These are phyloP conservation scores for Helenozyma rhizophorensis DNA, from an alignment of 805 yeast species.

Conservation along the genomic window DNA sequence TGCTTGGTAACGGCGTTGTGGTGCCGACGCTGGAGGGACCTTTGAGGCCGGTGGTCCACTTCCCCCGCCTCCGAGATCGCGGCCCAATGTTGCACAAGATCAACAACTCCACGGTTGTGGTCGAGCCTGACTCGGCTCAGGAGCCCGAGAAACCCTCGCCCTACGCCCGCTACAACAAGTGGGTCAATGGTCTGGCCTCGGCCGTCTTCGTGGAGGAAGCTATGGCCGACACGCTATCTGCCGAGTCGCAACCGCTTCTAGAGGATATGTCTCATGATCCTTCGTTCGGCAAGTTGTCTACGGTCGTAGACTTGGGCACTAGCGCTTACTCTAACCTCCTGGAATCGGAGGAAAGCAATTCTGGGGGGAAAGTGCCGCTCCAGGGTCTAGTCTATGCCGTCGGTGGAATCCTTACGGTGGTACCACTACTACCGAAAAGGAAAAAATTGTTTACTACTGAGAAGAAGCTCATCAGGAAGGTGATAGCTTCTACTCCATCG, in stretches of 20 bases:
- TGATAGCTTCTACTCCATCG: no score
- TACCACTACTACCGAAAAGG: constrained; percentile 10
- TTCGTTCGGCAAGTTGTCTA: constrained; percentile 6
- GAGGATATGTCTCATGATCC: constrained; percentile 9
- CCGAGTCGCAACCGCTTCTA: constrained; percentile 10
- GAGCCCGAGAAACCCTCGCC: no score
- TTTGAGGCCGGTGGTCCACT: constrained; percentile 3
- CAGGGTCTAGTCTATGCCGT: no score
- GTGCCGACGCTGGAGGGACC: not conserved
- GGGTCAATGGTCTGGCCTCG: no score
- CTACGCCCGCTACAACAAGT: no score
- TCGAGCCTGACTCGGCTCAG: no score
- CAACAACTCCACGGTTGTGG: constrained; percentile 4
- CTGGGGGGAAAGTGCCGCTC: no score
- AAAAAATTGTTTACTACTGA: constrained; percentile 3
- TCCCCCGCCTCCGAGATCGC: constrained; percentile 9
- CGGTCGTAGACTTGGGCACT: constrained; percentile 7
- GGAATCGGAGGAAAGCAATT: no score
- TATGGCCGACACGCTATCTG: constrained; percentile 4
- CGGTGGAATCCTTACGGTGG: constrained; percentile 3
- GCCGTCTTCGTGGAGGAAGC: constrained; percentile 1
- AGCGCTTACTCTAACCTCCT: constrained; percentile 10
- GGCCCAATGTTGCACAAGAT: constrained; percentile 10
- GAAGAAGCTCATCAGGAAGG: no score
- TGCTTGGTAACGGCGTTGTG: constrained; percentile 10